Percentiles rank a stretch among this genome's conserved stretches.
phyloP scores from a whole-genome alignment of 2,329 filamentous ascomycete species.

The Stromatinia cepivora region DNA sequence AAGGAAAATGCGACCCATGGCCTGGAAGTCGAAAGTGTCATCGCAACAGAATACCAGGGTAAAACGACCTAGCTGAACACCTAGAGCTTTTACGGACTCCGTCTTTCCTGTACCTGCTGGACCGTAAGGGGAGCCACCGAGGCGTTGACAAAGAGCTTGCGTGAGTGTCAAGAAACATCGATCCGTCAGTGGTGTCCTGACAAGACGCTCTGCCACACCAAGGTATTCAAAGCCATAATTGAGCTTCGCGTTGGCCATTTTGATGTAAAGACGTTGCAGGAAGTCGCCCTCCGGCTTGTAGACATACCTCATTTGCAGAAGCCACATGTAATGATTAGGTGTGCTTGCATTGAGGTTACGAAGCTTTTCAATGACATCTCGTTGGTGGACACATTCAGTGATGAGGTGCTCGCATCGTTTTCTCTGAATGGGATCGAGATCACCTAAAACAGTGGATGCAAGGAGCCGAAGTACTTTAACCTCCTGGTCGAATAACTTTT shows the following conservation, averaged over 20 bases:
- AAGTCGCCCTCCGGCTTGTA: constrained; percentile 81
- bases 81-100: constrained; percentile 96
- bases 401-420: constrained; percentile 99
- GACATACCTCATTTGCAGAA: constrained; percentile 95
- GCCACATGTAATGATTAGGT: constrained; percentile 84
- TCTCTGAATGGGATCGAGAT: constrained; percentile 80
- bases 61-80: constrained; percentile 93
- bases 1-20: constrained; percentile 98
- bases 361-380: constrained; percentile 88
- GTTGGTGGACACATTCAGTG: constrained; percentile 97
- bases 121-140: constrained; percentile 95
- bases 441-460: constrained; percentile 84
- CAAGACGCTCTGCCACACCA: constrained; percentile 91
- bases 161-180: constrained; percentile 98
- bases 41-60: constrained; percentile 99
- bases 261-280: constrained; percentile 79
- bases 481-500: constrained; percentile 74
- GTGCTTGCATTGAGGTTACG: constrained; percentile 71
- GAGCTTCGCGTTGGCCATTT: constrained; percentile 94
- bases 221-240: constrained; percentile 98
- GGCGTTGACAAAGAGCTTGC: constrained; percentile 88
- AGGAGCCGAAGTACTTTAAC: constrained; percentile 82
- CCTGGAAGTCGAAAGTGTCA: constrained; percentile 99
- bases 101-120: constrained; percentile 98
- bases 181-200: constrained; percentile 94